Percentiles rank a stretch among this genome's conserved stretches.
Conservation (phyloP, 805 yeast species). For the Hagleromyces aurorensis region DNA sequence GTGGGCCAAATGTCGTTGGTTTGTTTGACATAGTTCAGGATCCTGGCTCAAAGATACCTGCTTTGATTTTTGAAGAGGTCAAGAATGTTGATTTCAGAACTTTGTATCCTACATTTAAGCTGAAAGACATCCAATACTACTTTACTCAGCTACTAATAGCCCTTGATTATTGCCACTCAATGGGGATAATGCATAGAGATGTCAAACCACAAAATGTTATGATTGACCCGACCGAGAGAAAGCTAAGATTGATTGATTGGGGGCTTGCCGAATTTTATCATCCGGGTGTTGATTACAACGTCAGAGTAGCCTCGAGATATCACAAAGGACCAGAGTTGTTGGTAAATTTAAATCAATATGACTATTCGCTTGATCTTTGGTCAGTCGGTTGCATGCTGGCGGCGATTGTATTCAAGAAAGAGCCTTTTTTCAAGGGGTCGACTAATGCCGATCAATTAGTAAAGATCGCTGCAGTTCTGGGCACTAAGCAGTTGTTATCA, state of each 20-base stretch:
- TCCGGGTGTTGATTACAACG: conserved; percentile 82
- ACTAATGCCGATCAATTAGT: conserved; percentile 89
- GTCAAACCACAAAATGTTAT: conserved; percentile 91
- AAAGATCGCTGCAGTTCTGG: conserved; percentile 80
- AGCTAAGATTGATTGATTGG: conserved; percentile 82
- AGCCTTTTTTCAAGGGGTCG: conserved; percentile 88
- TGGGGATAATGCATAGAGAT: conserved; percentile 93
- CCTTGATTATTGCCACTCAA: conserved; percentile 80
- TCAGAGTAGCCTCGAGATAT: conserved; percentile 85
- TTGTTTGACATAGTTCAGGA: conserved; percentile 83
- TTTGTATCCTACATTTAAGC: conserved; percentile 71
- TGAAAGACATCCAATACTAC: conserved; percentile 70
- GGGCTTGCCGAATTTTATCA: conserved; percentile 92
- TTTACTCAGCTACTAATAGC: conserved; percentile 78
- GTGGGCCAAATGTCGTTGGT: conserved; percentile 74
- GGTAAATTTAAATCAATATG: conserved; percentile 75
- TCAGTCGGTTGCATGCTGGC: conserved; percentile 89
- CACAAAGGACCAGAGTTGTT: conserved; percentile 89
- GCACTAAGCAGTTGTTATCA: conserved; percentile 64
- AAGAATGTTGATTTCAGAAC: conserved; percentile 81
- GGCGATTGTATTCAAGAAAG: conserved; percentile 78
- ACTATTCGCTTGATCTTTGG: conserved; percentile 86
- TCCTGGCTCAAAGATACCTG: conserved; percentile 77
- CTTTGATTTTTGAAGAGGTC: conserved; percentile 77
- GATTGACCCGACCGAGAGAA: conserved; percentile 67